Evolutionary conservation across 495 filamentous ascomycete species (phyloP), one percentile per base, ranked within the genome.

Genomic region (Penicillium macrosclerotiorum): DNA sequence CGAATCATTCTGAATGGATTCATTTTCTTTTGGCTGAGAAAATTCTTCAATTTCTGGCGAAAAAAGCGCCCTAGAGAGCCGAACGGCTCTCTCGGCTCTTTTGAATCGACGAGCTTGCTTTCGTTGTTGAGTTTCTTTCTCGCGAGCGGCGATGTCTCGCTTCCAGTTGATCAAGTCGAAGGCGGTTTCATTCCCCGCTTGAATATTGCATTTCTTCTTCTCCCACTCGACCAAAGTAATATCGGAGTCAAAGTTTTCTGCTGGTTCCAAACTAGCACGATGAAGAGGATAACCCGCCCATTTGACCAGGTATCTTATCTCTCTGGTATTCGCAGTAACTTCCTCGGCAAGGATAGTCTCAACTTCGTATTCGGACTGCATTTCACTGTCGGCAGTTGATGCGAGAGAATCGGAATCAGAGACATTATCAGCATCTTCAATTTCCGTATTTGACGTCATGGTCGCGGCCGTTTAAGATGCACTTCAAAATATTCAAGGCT

Each of bases 211-310:
- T 42, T 80, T 80, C 4, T 66, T 75, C n/a, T 68, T 56, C 7
- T 69, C 60, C 84, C 85, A 89, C 3, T 72, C 68, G 0, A 39
- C 19, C 1, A 79, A 57, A 5, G 80, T 69, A n/a, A 63, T 55
- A 0, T 68, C 63, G 11, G 69, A 59, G 16, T 74, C 60, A 27
- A 90, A 77, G 34, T 73, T 63, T 0, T 73, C 59, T n/a, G 56
- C 56, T 0, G 83, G 79, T 48, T 89, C 84, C 86, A 85, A 90
- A 1, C 77, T 80, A 34, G 77, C 68, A 35, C 80, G 58, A 9
- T 79, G 47, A 7, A 81, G 36, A 1, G 70, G 63, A 46, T 86
- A 90, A n/a, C 69, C 74, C 18, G 71, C 71, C 87, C 87, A 91
- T 47, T 78, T 73, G 24, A 89, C 75, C 2, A 90, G 69, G 54